A percentile compares a stretch with the other conserved stretches of the same genome.
Conservation (phyloP, 805 yeast species). For the Ogataea sp. region DNA sequence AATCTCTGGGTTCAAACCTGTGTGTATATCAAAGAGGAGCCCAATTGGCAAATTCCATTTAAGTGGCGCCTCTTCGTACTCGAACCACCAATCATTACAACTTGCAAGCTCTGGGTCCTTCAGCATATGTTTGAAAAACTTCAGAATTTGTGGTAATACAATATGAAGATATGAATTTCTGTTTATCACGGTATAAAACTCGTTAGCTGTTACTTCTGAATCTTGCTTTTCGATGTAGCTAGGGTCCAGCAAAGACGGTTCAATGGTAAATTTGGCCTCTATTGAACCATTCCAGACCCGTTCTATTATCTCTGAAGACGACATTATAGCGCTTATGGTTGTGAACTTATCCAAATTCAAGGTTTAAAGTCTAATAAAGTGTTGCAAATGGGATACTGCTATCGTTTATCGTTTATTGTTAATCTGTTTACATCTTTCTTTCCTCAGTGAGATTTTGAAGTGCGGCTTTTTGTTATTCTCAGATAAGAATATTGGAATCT, state of each 20-base stretch:
- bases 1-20: slow-evolving; percentile 30
- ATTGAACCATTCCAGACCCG: slow-evolving; percentile 48
- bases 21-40: slow-evolving; percentile 44
- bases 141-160: slow-evolving; percentile 27
- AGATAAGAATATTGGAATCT: too few relatives aligned
- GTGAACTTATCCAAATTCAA: too few relatives aligned
- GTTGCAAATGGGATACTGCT: too few relatives aligned
- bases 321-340: too few relatives aligned
- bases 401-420: too few relatives aligned
- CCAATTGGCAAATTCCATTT: slow-evolving; percentile 79
- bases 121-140: slow-evolving; percentile 27
- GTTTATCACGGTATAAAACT: slow-evolving; percentile 12
- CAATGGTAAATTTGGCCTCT: slow-evolving; percentile 30
- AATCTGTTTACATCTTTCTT: too few relatives aligned
- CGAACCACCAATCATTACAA: slow-evolving; percentile 50
- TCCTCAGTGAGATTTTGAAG: too few relatives aligned
- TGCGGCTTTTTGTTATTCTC: too few relatives aligned
- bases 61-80: slow-evolving; percentile 53
- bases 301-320: slow-evolving; percentile 23
- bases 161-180: slow-evolving; percentile 50
- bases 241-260: slow-evolving; percentile 9
- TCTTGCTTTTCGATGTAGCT: too few relatives aligned
- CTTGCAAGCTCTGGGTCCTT: slow-evolving; percentile 13
- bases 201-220: background rate
- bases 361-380: too few relatives aligned